Conservation (phyloP, 192 early-diverging fungal species). For the Coemansia sp. region DNA sequence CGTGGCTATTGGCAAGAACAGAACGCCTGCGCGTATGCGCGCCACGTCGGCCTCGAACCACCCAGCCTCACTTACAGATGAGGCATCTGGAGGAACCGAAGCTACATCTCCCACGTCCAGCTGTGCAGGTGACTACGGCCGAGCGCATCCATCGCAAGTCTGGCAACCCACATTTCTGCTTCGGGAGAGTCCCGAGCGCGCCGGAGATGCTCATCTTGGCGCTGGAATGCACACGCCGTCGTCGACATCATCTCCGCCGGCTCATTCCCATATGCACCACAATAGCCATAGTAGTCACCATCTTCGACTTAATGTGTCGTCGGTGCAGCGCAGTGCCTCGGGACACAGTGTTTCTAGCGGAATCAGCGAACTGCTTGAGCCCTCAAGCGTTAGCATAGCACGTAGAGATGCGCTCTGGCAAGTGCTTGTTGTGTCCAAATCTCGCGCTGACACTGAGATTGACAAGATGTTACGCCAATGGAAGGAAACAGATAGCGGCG, state of each 20-base stretch:
- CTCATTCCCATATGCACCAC: slow-evolving; percentile 18
- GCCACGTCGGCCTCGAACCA: slow-evolving; percentile 44
- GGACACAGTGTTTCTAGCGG: slow-evolving; percentile 52
- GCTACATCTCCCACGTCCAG: slow-evolving; percentile 47
- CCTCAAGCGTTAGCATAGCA: slow-evolving; percentile 49
- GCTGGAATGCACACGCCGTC: slow-evolving; percentile 37
- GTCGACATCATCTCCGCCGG: slow-evolving; percentile 45
- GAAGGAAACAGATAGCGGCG: slow-evolving; percentile 40
- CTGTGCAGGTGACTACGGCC: slow-evolving; percentile 36
- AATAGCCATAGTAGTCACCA: slow-evolving; percentile 28
- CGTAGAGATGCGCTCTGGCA: slow-evolving; percentile 56
- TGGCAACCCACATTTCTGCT: slow-evolving; percentile 31
- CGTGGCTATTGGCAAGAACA: slow-evolving; percentile 21
- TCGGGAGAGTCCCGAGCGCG: slow-evolving; percentile 45
- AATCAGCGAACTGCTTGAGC: slow-evolving; percentile 54
- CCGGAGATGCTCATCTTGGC: slow-evolving; percentile 10
- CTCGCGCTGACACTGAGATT: slow-evolving; percentile 49
- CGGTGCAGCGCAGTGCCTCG: slow-evolving; percentile 49
- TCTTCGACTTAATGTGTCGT: slow-evolving; percentile 37
- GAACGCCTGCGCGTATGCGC: slow-evolving; percentile 26
- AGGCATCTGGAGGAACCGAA: slow-evolving; percentile 1
- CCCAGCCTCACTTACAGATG: slow-evolving; percentile 13
- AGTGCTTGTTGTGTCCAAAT: slow-evolving; percentile 51
- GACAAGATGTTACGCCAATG: slow-evolving; percentile 52
- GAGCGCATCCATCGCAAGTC: slow-evolving; percentile 10